Conservation (phyloP, 2,329 filamentous ascomycete genomes). For the Cercospora canescens region DNA sequence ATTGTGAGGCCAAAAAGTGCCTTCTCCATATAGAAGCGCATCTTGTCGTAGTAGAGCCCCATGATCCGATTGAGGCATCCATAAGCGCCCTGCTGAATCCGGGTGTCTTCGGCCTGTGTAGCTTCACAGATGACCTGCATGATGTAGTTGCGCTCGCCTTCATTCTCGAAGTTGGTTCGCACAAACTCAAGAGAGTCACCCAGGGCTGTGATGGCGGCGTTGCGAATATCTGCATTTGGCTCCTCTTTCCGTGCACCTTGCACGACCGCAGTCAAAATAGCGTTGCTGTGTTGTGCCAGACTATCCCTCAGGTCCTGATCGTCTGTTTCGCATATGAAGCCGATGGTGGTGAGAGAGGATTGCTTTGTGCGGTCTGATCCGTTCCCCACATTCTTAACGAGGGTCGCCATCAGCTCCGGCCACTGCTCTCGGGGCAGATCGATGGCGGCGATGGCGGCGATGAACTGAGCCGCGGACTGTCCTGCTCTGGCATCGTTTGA, state of each 20-base stretch:
- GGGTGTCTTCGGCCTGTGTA: slow-evolving; percentile 85
- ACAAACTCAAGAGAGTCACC: slow-evolving; percentile 98
- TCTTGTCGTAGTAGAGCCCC: slow-evolving; percentile 98
- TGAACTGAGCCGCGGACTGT: slow-evolving; percentile 88
- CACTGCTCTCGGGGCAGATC: slow-evolving; percentile 93
- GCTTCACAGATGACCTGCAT: slow-evolving; percentile 99
- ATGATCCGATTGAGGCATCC: slow-evolving; percentile 98
- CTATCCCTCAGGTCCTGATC: slow-evolving; percentile 81
- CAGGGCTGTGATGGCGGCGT: slow-evolving; percentile 89
- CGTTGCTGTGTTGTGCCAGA: slow-evolving; percentile 86
- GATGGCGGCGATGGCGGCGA: slow-evolving; percentile 90
- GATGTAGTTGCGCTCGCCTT: slow-evolving; percentile 99
- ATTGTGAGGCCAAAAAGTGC: slow-evolving; percentile 96
- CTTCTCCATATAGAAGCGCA: slow-evolving; percentile 99
- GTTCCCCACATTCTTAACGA: slow-evolving; percentile 90
- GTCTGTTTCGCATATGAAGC: slow-evolving; percentile 96
- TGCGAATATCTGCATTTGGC: slow-evolving; percentile 83
- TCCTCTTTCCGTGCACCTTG: slow-evolving; percentile 98
- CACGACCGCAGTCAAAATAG: slow-evolving; percentile 95
- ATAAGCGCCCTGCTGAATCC: slow-evolving; percentile 94
- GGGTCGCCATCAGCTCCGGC: slow-evolving; percentile 81
- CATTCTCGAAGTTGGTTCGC: slow-evolving; percentile 96
- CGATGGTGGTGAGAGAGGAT: slow-evolving; percentile 91
- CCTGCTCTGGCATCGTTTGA: slow-evolving; percentile 81
- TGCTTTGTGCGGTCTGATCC: slow-evolving; percentile 90